phyloP scores from a whole-genome alignment of 805 yeast genomes.

The Cyberlindnera bimundalis region DNA sequence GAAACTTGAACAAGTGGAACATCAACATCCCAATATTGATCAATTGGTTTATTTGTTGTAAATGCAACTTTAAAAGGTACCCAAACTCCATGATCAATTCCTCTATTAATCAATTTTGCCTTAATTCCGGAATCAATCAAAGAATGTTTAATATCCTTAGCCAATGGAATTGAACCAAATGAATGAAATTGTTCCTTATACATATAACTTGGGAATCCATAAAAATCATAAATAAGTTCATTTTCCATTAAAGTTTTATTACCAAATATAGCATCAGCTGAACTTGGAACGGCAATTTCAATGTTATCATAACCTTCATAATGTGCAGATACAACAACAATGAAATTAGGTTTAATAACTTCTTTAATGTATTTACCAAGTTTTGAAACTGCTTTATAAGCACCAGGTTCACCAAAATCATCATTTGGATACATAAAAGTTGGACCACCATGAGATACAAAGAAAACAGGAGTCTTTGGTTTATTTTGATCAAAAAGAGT shows the following conservation, averaged over 20 bases:
- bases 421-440: constrained; percentile 61
- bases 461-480: constrained; percentile 51
- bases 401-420: constrained; percentile 50
- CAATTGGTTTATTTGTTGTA: constrained; percentile 32
- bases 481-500: too few species aligned
- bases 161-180: constrained; percentile 38
- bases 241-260: too few species aligned
- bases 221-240: constrained; percentile 67
- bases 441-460: constrained; percentile 84
- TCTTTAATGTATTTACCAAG: constrained; percentile 51
- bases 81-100: constrained; percentile 83
- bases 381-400: constrained; percentile 46
- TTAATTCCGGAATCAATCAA: constrained; percentile 42
- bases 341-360: constrained; percentile 56
- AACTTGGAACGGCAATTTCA: constrained; percentile 48
- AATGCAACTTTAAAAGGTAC: constrained; percentile 76
- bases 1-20: constrained; percentile 43
- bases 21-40: constrained; percentile 28
- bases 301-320: constrained; percentile 58
- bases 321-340: constrained; percentile 71
- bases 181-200: constrained; percentile 62
- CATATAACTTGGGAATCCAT: constrained; percentile 65
- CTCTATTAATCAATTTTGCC: constrained; percentile 48
- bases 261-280: too few species aligned
- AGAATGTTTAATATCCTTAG: constrained; percentile 41